Conservation (phyloP, 768 basidiomycete species). For the Russula sp. region DNA sequence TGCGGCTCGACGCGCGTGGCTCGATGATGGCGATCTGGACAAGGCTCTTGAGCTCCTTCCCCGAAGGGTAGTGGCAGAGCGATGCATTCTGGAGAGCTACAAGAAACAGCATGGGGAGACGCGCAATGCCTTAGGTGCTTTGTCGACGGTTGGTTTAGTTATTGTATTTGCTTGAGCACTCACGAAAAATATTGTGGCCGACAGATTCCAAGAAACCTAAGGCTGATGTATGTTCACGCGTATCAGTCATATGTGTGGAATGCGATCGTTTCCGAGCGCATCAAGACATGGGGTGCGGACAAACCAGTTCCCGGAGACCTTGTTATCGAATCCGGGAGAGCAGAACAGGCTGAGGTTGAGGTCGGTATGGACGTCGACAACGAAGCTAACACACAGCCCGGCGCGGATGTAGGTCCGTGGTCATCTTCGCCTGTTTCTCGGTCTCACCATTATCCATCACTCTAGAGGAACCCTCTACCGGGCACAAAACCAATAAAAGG, state of each 20-base stretch:
- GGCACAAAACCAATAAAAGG: constrained; percentile 33
- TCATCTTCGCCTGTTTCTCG: not conserved
- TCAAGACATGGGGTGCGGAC: constrained; percentile 67
- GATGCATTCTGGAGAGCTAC: constrained; percentile 87
- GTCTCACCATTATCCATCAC: not conserved
- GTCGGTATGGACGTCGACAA: constrained; percentile 30
- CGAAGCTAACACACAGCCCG: constrained; percentile 30
- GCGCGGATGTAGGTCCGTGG: constrained; percentile 10
- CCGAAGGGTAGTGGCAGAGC: constrained; percentile 86
- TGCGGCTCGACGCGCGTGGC: constrained; percentile 79
- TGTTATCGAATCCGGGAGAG: constrained; percentile 55
- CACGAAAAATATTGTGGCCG: not conserved
- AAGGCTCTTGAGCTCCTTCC: constrained; percentile 85
- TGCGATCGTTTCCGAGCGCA: constrained; percentile 89
- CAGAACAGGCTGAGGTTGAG: constrained; percentile 27
- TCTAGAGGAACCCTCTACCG: constrained; percentile 16
- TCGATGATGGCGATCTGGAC: constrained; percentile 73
- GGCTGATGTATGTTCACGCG: constrained; percentile 97
- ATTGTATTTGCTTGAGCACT: not conserved
- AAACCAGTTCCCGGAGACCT: constrained; percentile 82
- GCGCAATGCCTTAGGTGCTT: constrained; percentile 79
- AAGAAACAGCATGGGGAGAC: constrained; percentile 73
- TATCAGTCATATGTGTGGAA: constrained; percentile 99
- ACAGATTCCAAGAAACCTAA: constrained; percentile 91
- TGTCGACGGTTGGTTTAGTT: constrained; percentile 57